Evolutionary conservation across 2,329 filamentous ascomycete species (phyloP), one percentile per base, ranked within the genome.

Genomic region (Alternaria novae-zelandiae): DNA sequence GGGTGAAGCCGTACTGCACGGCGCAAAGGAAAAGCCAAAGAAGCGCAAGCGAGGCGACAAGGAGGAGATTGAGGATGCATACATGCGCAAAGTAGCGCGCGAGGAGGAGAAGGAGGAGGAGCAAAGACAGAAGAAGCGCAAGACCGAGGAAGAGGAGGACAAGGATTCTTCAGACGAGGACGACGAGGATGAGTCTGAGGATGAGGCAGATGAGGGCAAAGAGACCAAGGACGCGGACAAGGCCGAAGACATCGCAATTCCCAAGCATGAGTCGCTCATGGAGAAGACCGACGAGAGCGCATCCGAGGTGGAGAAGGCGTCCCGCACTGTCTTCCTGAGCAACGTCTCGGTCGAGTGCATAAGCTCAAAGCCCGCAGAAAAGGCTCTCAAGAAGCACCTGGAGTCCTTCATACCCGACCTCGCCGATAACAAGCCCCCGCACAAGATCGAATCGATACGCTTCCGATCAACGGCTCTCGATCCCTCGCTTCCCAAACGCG

Each of bases 391-490:
- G 69, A 84, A 86, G 45, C 93, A 97, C 78, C 87, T 97, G 49
- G 85, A 87, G n/a, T 93, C 93, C 1, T 91, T 93, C 74, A 84
- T 96, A 54, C 84, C 79, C 70, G 85, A 78, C 71, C 83, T 83
- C 66, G 76, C 81, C 46, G 77, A 81, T 62, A 78, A 81, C 45
- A 83, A 83, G 20, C 78, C 81, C 12, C 83, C 85, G 20, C 91
- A 92, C 80, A 94, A 92, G 74, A 85, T 99, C 47, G 92, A 97
- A 78, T 97, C 94, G 3, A 86, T 99, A 64, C 93, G 96, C 21
- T 99, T 98, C 85, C 92, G 96, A 61, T 98, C 95, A 8, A 93
- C 94, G 13, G 92, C 96, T 3, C 98, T 96, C 79, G 87, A 91
- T 6, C 89, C 89, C 26, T 87, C 89, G 15, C 87, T 97, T 60